These are phyloP conservation scores for Xerocomellus intermedius DNA, from an alignment of 768 basidiomycete species.

Conservation along the genomic window DNA sequence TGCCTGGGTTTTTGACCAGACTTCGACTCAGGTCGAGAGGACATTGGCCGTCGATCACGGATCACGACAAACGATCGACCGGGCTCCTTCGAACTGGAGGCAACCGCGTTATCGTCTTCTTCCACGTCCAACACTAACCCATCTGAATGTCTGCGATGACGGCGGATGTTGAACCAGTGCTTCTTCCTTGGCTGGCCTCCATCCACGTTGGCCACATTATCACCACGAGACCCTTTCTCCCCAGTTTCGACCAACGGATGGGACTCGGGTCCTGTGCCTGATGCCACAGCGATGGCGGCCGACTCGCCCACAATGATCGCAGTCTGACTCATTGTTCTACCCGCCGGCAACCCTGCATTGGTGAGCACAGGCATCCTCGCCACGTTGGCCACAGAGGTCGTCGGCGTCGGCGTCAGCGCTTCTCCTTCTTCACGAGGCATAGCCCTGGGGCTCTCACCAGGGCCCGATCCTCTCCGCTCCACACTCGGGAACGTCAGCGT, in stretches of 20 bases:
- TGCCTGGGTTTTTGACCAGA: slow-evolving; percentile 24
- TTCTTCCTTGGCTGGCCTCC: slow-evolving; percentile 56
- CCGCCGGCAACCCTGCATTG: slow-evolving; percentile 45
- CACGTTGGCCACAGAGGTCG: slow-evolving; percentile 48
- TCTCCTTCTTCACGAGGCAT: slow-evolving; percentile 38
- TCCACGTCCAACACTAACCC: slow-evolving; percentile 38
- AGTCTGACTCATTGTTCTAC: slow-evolving; percentile 79
- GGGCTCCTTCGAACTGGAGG: slow-evolving; percentile 35
- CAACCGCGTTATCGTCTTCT: slow-evolving; percentile 25
- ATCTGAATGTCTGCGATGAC: slow-evolving; percentile 59
- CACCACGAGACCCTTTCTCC: slow-evolving; percentile 17
- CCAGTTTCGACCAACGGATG: slow-evolving; percentile 21
- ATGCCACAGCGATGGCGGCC: slow-evolving; percentile 23
- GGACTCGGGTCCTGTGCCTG: slow-evolving; percentile 19
- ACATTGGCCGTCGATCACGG: slow-evolving; percentile 50
- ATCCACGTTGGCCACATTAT: slow-evolving; percentile 36
- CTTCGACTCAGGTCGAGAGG: slow-evolving; percentile 25
- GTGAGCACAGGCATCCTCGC: slow-evolving; percentile 40
- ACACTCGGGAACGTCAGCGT: slow-evolving; percentile 68
- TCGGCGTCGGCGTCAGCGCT: slow-evolving; percentile 42
- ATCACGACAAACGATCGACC: slow-evolving; percentile 68
- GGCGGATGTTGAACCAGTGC: slow-evolving; percentile 66
- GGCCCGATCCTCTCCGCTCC: slow-evolving; percentile 39
- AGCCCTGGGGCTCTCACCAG: slow-evolving; percentile 20
- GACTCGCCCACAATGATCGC: slow-evolving; percentile 74